Base-by-base conservation (phyloP, 257 asterid species). In the Solanum piurae region DNA sequence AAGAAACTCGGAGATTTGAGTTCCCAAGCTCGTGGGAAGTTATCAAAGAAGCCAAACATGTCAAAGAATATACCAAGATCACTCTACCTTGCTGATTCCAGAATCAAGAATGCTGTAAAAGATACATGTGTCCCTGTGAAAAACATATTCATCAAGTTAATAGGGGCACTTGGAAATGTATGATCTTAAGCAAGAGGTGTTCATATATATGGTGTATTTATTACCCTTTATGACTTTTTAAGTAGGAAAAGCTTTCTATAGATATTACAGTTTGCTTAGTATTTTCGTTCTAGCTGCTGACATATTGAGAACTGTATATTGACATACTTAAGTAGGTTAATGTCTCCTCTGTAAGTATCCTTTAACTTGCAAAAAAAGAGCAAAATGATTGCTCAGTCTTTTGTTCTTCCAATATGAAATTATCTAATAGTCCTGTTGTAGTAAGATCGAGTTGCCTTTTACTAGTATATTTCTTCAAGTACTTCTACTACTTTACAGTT, bases 81-180 rank as follows among this genome's bases (percentile, higher is more conserved):
- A 21, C 55, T 62, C 84, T 25, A 12, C 25, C 49, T 18, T 58
- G 86, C 79, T 83, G 42, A 69, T 46, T 40, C 29, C 40, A 73
- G 74, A 31, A 60, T 44, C 27, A 86, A 90, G 87, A 21, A 68
- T 52, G 83, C 80, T 88, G 34, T 85, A 86, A 42, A 23, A 83
- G 73, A 71, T 38, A 75, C 88, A 27, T 93, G 98, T 90, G 93
- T 93, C 72, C 93, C 94, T 23, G 95, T 95, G 91, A 91, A 91
- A 66, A 86, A 87, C 87, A 73, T 93, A 87, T 92, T 92, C 89
- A 76, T 88, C 42, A 91, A 91, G 89, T 86, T 93, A 84, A 85
- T 88, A 62, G 89, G 88, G 66, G 93, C 92, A 83, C 89, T 93
- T 86, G 89, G 89, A 71, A 55, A 86, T 88, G 76, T 71, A 79